phyloP scores from a whole-genome alignment of 148 eudicot species.

The Beta vulgaris region DNA sequence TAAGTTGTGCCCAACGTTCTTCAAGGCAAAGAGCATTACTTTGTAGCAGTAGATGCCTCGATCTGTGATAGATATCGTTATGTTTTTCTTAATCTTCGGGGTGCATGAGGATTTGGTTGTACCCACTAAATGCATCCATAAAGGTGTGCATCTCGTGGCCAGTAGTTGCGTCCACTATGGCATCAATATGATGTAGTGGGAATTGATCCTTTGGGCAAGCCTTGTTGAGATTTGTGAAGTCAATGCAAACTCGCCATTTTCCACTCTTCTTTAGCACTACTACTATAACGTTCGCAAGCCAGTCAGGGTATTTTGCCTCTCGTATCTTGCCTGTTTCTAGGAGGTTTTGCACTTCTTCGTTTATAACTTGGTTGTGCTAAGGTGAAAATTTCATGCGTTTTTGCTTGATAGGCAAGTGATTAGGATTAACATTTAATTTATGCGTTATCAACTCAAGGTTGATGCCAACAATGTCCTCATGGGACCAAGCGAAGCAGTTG shows the following conservation, averaged over 20 bases:
- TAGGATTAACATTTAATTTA: too few relatives aligned
- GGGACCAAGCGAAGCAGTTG: too few relatives aligned
- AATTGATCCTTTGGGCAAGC: not conserved
- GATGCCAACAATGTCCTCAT: too few relatives aligned
- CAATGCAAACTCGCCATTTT: not conserved
- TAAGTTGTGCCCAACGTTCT: too few relatives aligned
- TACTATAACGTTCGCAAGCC: constrained; percentile 1
- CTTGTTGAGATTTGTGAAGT: too few relatives aligned
- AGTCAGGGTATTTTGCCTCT: too few relatives aligned
- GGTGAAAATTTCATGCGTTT: too few relatives aligned
- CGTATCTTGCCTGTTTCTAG: not conserved
- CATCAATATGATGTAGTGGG: constrained; percentile 1
- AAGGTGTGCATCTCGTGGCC: not conserved
- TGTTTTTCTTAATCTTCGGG: constrained; percentile 1
- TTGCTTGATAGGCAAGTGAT: too few relatives aligned
- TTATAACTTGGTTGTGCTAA: not conserved
- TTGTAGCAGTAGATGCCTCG: too few relatives aligned
- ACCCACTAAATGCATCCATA: not conserved
- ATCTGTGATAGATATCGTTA: not conserved
- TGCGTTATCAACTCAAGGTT: too few relatives aligned
- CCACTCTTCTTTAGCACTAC: not conserved
- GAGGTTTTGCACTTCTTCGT: not conserved
- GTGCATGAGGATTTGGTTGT: not conserved
- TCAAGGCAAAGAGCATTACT: too few relatives aligned
- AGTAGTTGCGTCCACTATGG: not conserved